These are phyloP conservation scores for Solanum microdontum DNA, from an alignment of 257 asterid species.

Conservation along the genomic window DNA sequence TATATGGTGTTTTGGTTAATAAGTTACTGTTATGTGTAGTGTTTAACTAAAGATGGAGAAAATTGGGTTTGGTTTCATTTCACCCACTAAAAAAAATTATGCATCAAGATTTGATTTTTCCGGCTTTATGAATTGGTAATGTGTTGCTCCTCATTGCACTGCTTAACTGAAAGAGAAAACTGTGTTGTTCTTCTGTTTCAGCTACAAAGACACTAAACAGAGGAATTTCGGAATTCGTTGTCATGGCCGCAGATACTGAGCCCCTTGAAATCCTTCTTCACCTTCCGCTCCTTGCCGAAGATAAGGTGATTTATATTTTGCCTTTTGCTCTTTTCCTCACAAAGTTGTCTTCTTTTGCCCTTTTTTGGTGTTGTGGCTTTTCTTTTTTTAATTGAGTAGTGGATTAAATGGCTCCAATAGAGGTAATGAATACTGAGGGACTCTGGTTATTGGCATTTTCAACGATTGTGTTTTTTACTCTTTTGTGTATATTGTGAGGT, in stretches of 20 bases:
- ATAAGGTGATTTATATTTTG: constrained; percentile 39
- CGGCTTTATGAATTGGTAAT: not conserved
- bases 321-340: not conserved
- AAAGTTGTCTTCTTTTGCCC: not conserved
- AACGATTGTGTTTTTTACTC: not conserved
- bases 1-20: not conserved
- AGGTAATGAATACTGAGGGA: not conserved
- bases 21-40: not conserved
- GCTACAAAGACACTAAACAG: constrained; percentile 92
- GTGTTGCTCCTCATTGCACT: not conserved
- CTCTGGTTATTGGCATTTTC: not conserved
- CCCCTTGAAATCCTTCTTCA: constrained; percentile 94
- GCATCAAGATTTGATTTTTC: not conserved
- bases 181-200: constrained; percentile 12
- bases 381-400: not conserved
- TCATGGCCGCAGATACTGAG: constrained; percentile 91
- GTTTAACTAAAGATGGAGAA: not conserved
- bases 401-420: not conserved
- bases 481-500: not conserved
- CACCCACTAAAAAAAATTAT: too few relatives aligned
- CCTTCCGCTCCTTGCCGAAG: constrained; percentile 93
- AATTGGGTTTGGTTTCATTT: not conserved
- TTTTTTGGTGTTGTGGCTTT: not conserved
- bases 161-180: not conserved
- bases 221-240: constrained; percentile 89